Evolutionary conservation across 2,329 filamentous ascomycete genomes (phyloP).

Genomic region (Blastomyces emzantsi): DNA sequence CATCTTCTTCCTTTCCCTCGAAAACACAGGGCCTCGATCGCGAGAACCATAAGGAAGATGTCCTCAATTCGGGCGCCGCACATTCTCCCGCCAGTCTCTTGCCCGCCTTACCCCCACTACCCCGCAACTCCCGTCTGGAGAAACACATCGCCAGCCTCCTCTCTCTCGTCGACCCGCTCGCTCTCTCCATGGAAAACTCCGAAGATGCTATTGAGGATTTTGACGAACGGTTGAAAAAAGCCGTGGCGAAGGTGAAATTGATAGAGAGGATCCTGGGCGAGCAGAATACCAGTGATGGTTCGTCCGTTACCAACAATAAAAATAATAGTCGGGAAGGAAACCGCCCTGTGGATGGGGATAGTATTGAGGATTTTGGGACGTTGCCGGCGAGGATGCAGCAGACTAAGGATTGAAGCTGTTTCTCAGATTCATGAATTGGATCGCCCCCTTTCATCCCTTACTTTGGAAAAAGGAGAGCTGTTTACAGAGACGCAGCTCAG

Average conservation of each 20-base stretch:
- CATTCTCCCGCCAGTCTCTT: not conserved
- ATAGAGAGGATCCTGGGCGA: slow-evolving; percentile 62
- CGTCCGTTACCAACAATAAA: slow-evolving; percentile 17
- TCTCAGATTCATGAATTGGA: not conserved
- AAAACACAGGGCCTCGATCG: not conserved
- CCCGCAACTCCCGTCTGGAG: slow-evolving; percentile 48
- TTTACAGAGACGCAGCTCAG: not conserved
- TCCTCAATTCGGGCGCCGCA: not conserved
- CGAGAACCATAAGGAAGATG: not conserved
- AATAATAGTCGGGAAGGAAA: slow-evolving; percentile 24
- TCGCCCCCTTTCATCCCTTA: not conserved
- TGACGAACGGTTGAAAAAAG: slow-evolving; percentile 78
- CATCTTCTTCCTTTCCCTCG: slow-evolving; percentile 2
- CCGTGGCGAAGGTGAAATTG: slow-evolving; percentile 73
- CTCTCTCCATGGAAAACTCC: slow-evolving; percentile 68
- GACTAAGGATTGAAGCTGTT: slow-evolving; percentile 8
- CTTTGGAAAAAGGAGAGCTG: not conserved
- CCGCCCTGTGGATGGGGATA: slow-evolving; percentile 18
- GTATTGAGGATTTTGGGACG: slow-evolving; percentile 39
- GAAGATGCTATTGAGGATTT: slow-evolving; percentile 88
- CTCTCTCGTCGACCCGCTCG: slow-evolving; percentile 68
- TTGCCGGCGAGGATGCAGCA: slow-evolving; percentile 29
- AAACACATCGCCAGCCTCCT: slow-evolving; percentile 71
- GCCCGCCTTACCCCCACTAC: slow-evolving; percentile 12
- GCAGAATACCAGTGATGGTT: slow-evolving; percentile 22